phyloP scores from a whole-genome alignment of 805 yeast genomes.

The Pichia thaimueangensis region DNA sequence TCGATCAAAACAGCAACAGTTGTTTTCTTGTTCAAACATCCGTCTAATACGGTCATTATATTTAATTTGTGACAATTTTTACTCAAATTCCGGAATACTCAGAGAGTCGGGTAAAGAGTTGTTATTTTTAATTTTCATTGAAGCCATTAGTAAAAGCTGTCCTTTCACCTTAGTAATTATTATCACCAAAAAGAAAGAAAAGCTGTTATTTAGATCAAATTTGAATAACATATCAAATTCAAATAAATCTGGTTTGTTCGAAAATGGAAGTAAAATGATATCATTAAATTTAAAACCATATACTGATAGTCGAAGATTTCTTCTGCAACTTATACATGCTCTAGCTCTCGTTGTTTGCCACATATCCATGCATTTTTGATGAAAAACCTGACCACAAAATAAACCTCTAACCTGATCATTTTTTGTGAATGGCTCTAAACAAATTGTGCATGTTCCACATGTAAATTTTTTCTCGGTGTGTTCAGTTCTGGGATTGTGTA shows the following conservation, averaged over 20 bases:
- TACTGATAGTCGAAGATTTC: too few species aligned
- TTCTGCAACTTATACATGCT: constrained; percentile 39
- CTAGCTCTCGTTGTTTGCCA: constrained; percentile 72
- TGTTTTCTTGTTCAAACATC: constrained; percentile 2
- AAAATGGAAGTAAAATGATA: constrained; percentile 1
- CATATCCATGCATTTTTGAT: constrained; percentile 70
- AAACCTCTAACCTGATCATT: constrained; percentile 65
- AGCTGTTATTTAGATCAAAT: constrained; percentile 4
- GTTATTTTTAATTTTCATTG: constrained; percentile 10
- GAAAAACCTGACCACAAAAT: constrained; percentile 80
- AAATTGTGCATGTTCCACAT: constrained; percentile 73
- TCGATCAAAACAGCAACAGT: constrained; percentile 13
- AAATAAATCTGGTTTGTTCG: constrained; percentile 18
- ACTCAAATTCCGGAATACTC: background rate
- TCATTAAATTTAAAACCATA: constrained; percentile 2
- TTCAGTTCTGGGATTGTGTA: background rate
- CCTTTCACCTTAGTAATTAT: constrained; percentile 14
- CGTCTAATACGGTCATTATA: background rate
- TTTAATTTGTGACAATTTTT: background rate
- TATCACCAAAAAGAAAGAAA: constrained; percentile 11
- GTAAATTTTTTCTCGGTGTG: constrained; percentile 44
- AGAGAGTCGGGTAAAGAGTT: too few species aligned
- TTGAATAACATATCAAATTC: constrained; percentile 19
- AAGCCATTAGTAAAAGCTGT: constrained; percentile 15
- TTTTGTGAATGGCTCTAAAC: constrained; percentile 59